These are phyloP conservation scores for Lipomyces chichibuensis DNA, from an alignment of 805 yeast genomes.

Conservation along the genomic window DNA sequence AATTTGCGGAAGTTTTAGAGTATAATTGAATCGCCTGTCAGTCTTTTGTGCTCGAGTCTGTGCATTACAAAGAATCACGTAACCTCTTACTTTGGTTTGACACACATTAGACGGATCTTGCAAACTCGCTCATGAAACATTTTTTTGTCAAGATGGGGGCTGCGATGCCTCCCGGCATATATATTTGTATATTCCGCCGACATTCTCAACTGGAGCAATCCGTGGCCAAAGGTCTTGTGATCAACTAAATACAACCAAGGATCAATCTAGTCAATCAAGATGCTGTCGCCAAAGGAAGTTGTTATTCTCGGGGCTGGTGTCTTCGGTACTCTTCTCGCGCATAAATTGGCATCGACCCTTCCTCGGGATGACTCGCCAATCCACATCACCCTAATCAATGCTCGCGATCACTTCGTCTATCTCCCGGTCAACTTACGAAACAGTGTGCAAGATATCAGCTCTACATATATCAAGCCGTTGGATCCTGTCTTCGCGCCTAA, in stretches of 20 bases:
- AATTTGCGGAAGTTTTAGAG: background rate
- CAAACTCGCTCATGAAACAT: too few species aligned
- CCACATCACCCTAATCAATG: conserved; percentile 20
- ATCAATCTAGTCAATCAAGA: background rate
- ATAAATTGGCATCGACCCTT: background rate
- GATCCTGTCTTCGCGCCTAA: conserved; percentile 17
- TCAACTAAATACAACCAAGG: background rate
- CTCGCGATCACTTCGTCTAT: conserved; percentile 23
- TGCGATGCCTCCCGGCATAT: too few species aligned
- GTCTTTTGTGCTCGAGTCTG: too few species aligned
- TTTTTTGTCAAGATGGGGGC: too few species aligned
- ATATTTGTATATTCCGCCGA: too few species aligned
- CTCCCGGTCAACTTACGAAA: conserved; percentile 23
- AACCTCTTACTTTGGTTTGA: too few species aligned
- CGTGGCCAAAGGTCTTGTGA: background rate
- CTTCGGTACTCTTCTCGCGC: conserved; percentile 13
- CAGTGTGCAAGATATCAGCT: conserved; percentile 24
- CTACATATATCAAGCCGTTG: conserved; percentile 14
- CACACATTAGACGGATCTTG: too few species aligned
- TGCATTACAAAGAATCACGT: too few species aligned
- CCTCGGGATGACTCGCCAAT: background rate
- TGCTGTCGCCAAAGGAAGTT: conserved; percentile 5
- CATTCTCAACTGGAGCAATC: background rate
- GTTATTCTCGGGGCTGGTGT: conserved; percentile 31
- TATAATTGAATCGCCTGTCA: too few species aligned